phyloP scores from a whole-genome alignment of 2,329 filamentous ascomycete genomes.

The Arthroderma uncinatum region DNA sequence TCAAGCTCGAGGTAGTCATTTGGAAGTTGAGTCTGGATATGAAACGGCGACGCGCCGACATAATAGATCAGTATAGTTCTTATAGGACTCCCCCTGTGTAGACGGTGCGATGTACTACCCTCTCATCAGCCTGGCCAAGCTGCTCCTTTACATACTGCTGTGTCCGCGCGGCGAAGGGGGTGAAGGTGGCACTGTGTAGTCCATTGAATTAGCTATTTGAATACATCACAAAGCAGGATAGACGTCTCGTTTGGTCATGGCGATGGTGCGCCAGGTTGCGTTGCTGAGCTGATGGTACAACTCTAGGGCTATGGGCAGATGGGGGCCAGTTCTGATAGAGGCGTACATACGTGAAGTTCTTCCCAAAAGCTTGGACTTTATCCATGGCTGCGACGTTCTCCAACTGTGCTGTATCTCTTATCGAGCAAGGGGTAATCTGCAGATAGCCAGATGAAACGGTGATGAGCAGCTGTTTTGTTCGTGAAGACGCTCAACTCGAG shows the following conservation, averaged over 20 bases:
- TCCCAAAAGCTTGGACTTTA: slow-evolving; percentile 58
- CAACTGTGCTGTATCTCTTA: not conserved
- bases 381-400: slow-evolving; percentile 42
- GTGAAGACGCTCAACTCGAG: no score
- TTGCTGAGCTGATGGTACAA: not conserved
- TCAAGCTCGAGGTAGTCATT: slow-evolving; percentile 97
- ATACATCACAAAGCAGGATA: not conserved
- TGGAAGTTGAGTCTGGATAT: slow-evolving; percentile 72
- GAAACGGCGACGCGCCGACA: not conserved
- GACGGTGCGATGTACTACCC: slow-evolving; percentile 44
- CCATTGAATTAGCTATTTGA: not conserved
- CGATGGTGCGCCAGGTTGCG: not conserved
- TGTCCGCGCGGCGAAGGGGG: slow-evolving; percentile 83
- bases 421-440: not conserved
- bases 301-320: not conserved
- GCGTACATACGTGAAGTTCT: slow-evolving; percentile 57
- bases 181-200: slow-evolving; percentile 63
- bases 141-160: slow-evolving; percentile 98
- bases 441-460: not conserved
- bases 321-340: slow-evolving; percentile 6
- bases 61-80: slow-evolving; percentile 1
- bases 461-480: not conserved
- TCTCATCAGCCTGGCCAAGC: slow-evolving; percentile 87
- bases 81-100: not conserved
- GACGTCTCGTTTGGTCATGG: not conserved